Evolutionary conservation across 1,284 basidiomycete species (phyloP).

Genomic region (Violaceomyces palustris): DNA sequence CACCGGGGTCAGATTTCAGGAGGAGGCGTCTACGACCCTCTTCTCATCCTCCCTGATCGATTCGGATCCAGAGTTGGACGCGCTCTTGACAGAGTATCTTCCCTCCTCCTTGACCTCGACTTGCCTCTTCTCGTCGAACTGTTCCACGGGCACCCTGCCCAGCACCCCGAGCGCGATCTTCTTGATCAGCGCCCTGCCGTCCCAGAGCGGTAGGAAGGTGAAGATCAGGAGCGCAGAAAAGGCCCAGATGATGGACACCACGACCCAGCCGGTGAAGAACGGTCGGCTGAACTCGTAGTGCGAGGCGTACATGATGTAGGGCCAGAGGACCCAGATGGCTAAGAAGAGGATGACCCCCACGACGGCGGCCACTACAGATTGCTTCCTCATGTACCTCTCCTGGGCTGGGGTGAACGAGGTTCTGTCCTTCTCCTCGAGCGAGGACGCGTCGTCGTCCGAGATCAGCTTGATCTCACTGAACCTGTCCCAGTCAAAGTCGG

Average conservation of each 20-base stretch:
- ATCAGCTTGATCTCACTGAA: slow-evolving; percentile 27
- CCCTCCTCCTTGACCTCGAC: no score
- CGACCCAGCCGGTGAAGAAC: slow-evolving; percentile 47
- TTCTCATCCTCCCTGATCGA: no score
- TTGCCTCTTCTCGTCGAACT: no score
- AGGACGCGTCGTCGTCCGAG: slow-evolving; percentile 13
- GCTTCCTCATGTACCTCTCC: slow-evolving; percentile 10
- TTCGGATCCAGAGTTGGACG: no score
- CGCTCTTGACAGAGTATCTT: no score
- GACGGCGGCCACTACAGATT: slow-evolving; percentile 10
- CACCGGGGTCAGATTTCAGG: no score
- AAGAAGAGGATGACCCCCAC: slow-evolving; percentile 24
- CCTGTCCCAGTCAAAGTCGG: slow-evolving; percentile 34
- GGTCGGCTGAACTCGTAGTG: slow-evolving; percentile 37
- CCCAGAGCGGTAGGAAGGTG: slow-evolving; percentile 20
- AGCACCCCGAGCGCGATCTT: slow-evolving; percentile 5
- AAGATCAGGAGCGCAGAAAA: slow-evolving; percentile 26
- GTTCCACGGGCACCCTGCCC: background rate
- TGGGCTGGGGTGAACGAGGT: slow-evolving; percentile 5
- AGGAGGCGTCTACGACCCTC: no score
- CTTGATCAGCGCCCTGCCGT: slow-evolving; percentile 7
- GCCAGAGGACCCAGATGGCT: slow-evolving; percentile 47
- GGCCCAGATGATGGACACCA: slow-evolving; percentile 44
- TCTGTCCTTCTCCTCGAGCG: background rate
- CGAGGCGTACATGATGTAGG: slow-evolving; percentile 45